Base-by-base conservation (phyloP, 305 asterid species). In the Fraxinus sp. region DNA sequence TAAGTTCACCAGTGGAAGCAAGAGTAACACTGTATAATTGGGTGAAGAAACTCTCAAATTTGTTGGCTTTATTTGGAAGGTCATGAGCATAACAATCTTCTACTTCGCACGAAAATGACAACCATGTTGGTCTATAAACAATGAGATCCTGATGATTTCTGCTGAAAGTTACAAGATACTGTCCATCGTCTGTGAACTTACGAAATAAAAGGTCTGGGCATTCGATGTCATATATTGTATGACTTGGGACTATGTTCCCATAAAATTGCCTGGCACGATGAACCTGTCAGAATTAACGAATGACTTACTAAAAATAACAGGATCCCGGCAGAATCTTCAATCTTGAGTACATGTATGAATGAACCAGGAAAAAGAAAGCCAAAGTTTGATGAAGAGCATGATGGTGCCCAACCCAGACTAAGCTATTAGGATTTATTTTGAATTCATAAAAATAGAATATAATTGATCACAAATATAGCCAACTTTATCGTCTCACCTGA, bases 161-260 rank as follows among this genome's bases (percentile, higher is more conserved):
- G 91, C 97, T 94, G 90, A 96, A 94, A 89, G 95, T 91, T 87
- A 96, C 86, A 83, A 94, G 95, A 88, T 89, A 96, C 87, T 83
- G 93, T 32, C 99, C 99, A 80, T 96, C 99, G 33, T 96, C 99
- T 7, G 97, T 93, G 94, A 96, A 94, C 91, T 94, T 96, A 86
- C 99, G 98, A 79, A 96, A 93, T 70, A 93, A 91, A 79, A 91
- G 86, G 87, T 94, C 98, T 0, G 99, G 99, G 87, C 99, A 96
- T 77, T 94, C 97, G 59, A 94, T 89, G 80, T 96, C 98, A 78
- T 87, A 94, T 79, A 94, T 75, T 3, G 99, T 96, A 88, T 92
- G 87, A 86, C 92, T 84, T 64, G 99, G 99, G 81, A 94, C 98
- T 84, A 94, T 91, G 86, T 94, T 94, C 87, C 94, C 98, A 46